phyloP scores from a whole-genome alignment of 2,329 filamentous ascomycete species.

The Talaromyces sp. region DNA sequence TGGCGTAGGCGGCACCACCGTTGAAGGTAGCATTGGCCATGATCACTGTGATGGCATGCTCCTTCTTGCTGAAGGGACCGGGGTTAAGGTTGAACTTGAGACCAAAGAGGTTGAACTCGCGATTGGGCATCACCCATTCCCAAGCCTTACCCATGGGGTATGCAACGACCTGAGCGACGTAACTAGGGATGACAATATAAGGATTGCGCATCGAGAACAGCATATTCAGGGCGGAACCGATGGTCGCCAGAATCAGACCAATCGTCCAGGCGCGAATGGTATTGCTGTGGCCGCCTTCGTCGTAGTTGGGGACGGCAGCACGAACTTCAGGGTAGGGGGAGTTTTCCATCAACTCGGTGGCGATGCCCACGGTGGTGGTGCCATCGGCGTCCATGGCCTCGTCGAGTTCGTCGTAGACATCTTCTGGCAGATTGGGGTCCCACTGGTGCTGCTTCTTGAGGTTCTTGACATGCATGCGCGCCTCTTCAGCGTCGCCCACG shows the following conservation, averaged over 20 bases:
- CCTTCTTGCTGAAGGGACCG: slow-evolving; percentile 45
- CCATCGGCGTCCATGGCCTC: slow-evolving; percentile 52
- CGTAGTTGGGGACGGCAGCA: slow-evolving; percentile 60
- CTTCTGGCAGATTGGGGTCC: slow-evolving; percentile 61
- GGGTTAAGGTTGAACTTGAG: slow-evolving; percentile 38
- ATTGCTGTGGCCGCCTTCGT: slow-evolving; percentile 60
- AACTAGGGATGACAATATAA: slow-evolving; percentile 55
- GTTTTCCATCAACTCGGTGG: slow-evolving; percentile 59
- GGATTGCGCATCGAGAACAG: slow-evolving; percentile 55
- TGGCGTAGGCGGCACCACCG: slow-evolving; percentile 60
- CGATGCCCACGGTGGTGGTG: slow-evolving; percentile 53
- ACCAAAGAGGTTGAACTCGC: slow-evolving; percentile 35
- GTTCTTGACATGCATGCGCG: slow-evolving; percentile 43
- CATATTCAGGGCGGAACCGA: slow-evolving; percentile 59
- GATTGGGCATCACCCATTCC: slow-evolving; percentile 35
- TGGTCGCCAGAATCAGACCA: slow-evolving; percentile 55
- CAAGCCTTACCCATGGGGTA: slow-evolving; percentile 48
- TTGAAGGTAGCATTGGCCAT: slow-evolving; percentile 64
- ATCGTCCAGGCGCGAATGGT: slow-evolving; percentile 62
- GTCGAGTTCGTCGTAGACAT: slow-evolving; percentile 57
- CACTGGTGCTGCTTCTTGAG: slow-evolving; percentile 59
- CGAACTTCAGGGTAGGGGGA: slow-evolving; percentile 65
- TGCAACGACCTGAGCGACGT: slow-evolving; percentile 58
- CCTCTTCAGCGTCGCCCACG: slow-evolving; percentile 22
- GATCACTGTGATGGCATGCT: slow-evolving; percentile 42